Evolutionary conservation across 1,139 yeast species (phyloP), one percentile per base, ranked within the genome.

Genomic region (Suhomyces choctaworum): DNA sequence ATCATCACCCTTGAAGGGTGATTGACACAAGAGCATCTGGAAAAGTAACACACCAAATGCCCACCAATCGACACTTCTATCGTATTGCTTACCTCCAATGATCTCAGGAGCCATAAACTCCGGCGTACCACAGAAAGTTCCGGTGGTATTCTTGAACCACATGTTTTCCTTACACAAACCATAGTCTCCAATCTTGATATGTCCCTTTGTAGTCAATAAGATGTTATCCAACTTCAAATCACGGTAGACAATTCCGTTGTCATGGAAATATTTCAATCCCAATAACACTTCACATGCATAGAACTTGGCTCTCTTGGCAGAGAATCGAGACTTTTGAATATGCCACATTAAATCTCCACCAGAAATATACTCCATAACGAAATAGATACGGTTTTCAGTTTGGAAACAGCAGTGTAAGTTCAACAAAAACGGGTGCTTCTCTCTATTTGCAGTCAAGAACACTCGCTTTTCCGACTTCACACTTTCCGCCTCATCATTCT

Each of bases 271-370:
- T 56, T 92, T 86, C 56, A 92, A 71, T 0, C 95, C 98, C 37
- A 92, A 65, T 46, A 90, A 70, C 2, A 94, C 97, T 60, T 92
- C 98, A 32, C 97, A 95, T 2, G 98, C 97, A 61, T 92, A 94
- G 57, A 89, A 92, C 61, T 90, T 94, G 11, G 98, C 98, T 48
- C 97, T 75, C 48, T 86, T 80, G 14, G 92, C 84, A 2, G 96
- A 82, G 55, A 92, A 85, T 51, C 94, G 75, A 39, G 87, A 86
- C 55, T 88, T 88, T 60, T 92, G 98, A 52, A 92, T 94, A 59
- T 92, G 99, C 95, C 97, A 89, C 98, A 92, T 92, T 55, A 92
- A 76, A 66, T 92, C 99, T 58, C 99, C 99, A 39, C 98, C 99
- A 9, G 95, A 82, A 36, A 92, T 83, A 55, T 89, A 92, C 60